These are phyloP conservation scores for Cubamyces sp. DNA, from an alignment of 768 basidiomycete species.

Conservation along the genomic window DNA sequence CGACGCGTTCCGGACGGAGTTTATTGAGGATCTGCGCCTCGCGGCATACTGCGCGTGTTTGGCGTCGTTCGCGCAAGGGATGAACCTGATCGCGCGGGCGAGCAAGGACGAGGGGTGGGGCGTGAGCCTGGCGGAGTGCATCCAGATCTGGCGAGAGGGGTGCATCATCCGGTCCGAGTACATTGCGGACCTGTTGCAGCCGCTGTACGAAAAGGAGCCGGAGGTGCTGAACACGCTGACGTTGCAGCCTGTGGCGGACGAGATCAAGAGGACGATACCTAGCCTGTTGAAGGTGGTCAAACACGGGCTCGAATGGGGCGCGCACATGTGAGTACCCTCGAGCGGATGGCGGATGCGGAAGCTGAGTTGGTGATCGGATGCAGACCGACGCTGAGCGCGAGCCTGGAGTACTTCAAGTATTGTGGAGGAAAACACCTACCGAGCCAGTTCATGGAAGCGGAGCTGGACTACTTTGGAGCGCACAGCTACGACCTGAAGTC, in stretches of 20 bases:
- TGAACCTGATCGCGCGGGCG: slow-evolving; percentile 30
- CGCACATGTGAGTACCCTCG: slow-evolving; percentile 23
- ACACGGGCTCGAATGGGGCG: slow-evolving; percentile 23
- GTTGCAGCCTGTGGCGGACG: slow-evolving; percentile 18
- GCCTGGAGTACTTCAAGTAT: slow-evolving; percentile 33
- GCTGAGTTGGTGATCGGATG: not conserved
- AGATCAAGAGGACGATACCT: slow-evolving; percentile 22
- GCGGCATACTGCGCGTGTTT: slow-evolving; percentile 27
- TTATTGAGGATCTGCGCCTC: slow-evolving; percentile 26
- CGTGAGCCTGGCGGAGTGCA: slow-evolving; percentile 24
- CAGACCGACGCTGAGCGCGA: slow-evolving; percentile 29
- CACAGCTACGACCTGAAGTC: slow-evolving; percentile 28
- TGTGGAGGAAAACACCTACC: slow-evolving; percentile 27
- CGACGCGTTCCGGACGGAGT: slow-evolving; percentile 8
- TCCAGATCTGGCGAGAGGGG: slow-evolving; percentile 30
- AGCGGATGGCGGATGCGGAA: not conserved
- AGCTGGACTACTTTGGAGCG: slow-evolving; percentile 31
- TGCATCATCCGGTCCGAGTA: slow-evolving; percentile 31
- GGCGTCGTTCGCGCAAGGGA: slow-evolving; percentile 28
- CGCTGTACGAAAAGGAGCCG: slow-evolving; percentile 20
- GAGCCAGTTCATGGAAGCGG: slow-evolving; percentile 30
- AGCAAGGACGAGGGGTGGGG: slow-evolving; percentile 28
- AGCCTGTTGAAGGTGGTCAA: slow-evolving; percentile 19
- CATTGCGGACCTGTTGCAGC: slow-evolving; percentile 28
- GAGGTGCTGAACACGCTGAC: slow-evolving; percentile 22